These are phyloP conservation scores for Nannochloropsis gaditana DNA, from an alignment of 108 stramenopile species.

Conservation along the genomic window DNA sequence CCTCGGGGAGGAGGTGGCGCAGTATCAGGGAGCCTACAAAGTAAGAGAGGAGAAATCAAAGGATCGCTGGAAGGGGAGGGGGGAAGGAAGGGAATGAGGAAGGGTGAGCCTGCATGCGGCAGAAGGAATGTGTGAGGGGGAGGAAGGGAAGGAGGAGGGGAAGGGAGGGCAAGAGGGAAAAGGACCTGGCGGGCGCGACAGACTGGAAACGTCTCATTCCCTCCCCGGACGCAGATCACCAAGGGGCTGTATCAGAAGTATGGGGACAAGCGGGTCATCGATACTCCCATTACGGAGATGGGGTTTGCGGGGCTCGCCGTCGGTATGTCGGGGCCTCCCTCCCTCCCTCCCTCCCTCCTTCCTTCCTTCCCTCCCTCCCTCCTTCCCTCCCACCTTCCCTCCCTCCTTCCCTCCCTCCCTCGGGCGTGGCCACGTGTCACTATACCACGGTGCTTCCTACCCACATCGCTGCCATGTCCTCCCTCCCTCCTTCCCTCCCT, in stretches of 20 bases:
- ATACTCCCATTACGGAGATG: constrained; percentile 99
- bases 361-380: not conserved
- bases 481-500: constrained; percentile 6
- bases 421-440: too few species aligned
- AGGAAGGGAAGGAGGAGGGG: not conserved
- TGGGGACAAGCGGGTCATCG: constrained; percentile 93
- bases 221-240: constrained; percentile 29
- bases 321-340: not conserved
- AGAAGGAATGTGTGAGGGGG: not conserved
- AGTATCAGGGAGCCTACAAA: constrained; percentile 99
- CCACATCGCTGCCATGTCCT: not conserved
- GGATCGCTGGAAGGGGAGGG: not conserved
- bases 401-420: not conserved
- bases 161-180: not conserved
- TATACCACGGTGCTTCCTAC: too few species aligned
- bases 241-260: constrained; percentile 87
- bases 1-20: constrained; percentile 98
- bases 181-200: not conserved
- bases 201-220: not conserved
- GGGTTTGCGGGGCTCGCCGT: constrained; percentile 42
- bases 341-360: constrained; percentile 1
- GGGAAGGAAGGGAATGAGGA: not conserved
- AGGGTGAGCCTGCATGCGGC: not conserved
- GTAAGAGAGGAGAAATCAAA: constrained; percentile 84
- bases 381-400: not conserved